phyloP scores from a whole-genome alignment of 2,329 filamentous ascomycete species.

The Dissoconium aciculare region DNA sequence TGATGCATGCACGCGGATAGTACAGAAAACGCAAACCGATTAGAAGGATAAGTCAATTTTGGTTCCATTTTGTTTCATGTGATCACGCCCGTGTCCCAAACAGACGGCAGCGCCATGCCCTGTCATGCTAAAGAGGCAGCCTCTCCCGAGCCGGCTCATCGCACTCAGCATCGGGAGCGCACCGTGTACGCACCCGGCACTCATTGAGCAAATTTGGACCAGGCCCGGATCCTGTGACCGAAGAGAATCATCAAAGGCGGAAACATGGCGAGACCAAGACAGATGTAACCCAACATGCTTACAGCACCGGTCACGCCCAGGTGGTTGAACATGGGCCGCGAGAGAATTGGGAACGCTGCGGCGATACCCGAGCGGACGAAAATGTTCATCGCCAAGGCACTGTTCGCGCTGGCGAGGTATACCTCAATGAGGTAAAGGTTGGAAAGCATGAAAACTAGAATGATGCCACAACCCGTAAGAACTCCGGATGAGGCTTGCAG shows the following conservation, averaged over 20 bases:
- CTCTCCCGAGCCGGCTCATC: too few relatives aligned
- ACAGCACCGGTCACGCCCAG: constrained; percentile 22
- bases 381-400: constrained; percentile 24
- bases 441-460: constrained; percentile 23
- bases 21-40: too few relatives aligned
- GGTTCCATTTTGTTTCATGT: too few relatives aligned
- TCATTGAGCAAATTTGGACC: constrained; percentile 9
- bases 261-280: constrained; percentile 15
- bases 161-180: too few relatives aligned
- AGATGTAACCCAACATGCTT: constrained; percentile 20
- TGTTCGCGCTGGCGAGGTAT: constrained; percentile 26
- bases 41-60: too few relatives aligned
- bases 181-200: background rate
- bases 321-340: constrained; percentile 19
- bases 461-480: constrained; percentile 27
- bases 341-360: constrained; percentile 24
- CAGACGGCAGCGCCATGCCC: too few relatives aligned
- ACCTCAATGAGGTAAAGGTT: constrained; percentile 26
- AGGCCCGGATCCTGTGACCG: constrained; percentile 13
- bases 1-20: too few relatives aligned
- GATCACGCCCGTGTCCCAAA: too few relatives aligned
- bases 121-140: too few relatives aligned
- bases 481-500: constrained; percentile 28
- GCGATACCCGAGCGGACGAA: constrained; percentile 24
- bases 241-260: constrained; percentile 19